phyloP scores from a whole-genome alignment of 257 asterid species.

The Solanum peruvianum region DNA sequence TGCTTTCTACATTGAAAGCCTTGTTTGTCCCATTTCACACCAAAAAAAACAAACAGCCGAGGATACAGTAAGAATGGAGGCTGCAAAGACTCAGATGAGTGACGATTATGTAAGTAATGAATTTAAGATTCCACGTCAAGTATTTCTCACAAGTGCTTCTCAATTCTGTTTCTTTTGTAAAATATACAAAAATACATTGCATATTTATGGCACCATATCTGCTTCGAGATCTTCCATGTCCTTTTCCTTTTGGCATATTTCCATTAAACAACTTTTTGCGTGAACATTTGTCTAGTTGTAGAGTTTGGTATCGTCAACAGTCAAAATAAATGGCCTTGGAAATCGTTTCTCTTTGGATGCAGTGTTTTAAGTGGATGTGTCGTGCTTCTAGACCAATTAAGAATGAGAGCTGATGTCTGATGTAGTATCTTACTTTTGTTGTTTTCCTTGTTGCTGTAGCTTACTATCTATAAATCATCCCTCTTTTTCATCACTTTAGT shows the following conservation, averaged over 20 bases:
- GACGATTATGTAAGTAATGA: not conserved
- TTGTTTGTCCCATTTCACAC: conserved; percentile 4
- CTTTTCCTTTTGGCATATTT: not conserved
- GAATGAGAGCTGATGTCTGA: not conserved
- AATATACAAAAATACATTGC: not conserved
- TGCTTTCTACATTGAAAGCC: conserved; percentile 27
- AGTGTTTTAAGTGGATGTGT: not conserved
- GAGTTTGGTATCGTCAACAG: not conserved
- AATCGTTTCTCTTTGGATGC: not conserved
- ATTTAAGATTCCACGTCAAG: not conserved
- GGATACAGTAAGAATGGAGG: not conserved
- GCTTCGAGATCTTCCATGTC: not conserved
- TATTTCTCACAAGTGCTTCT: not conserved
- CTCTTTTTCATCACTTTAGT: not conserved
- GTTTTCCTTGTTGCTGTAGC: not conserved
- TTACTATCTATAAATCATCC: not conserved
- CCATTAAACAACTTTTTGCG: not conserved
- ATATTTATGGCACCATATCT: not conserved
- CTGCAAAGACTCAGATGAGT: not conserved
- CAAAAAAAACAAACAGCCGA: not conserved
- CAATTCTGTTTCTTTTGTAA: not conserved
- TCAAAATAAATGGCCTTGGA: not conserved
- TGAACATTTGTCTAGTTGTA: not conserved
- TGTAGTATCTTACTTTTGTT: not conserved
- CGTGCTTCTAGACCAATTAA: not conserved